Evolutionary conservation across 1,284 basidiomycete genomes (phyloP), one percentile per base, ranked within the genome.

Genomic region (Stygiomarasmius scandens): DNA sequence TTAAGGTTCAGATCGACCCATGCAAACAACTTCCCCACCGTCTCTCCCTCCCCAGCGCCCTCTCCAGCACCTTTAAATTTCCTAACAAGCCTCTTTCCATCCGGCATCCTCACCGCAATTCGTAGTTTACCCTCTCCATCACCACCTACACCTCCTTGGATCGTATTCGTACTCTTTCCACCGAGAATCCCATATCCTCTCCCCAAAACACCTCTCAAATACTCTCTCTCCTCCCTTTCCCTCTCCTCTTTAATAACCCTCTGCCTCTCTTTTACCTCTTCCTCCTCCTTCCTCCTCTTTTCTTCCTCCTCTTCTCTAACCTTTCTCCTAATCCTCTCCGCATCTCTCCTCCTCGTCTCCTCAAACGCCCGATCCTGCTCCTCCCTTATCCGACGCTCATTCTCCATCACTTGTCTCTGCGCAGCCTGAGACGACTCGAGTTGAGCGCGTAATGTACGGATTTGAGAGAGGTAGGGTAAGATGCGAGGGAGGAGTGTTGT

Each of bases 341-440:
- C 77, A 68, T 97, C 95, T n/a, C 82, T 74, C 34, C 77, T 71
- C 8, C 84, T 86, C 0, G 87, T 81, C 47, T 87, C 85, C 44
- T 76, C 77, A 71, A 92, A 93, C 1, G 91, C 92, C 1, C 81
- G 78, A 65, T 97, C 95, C 66, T 96, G 94, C 64, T 93, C 89
- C 20, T 86, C 89, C 8, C 94, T 81, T 20, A 95, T 67, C 19
- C 79, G 74, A 1, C 93, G 80, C 19, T 92, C 88, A 22, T 83
- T 81, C 48, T 88, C 85, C 2, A 87, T 77, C 27, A 79, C 79
- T 34, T 79, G 73, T 23, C 69, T 74, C 10, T 67, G 58, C 27
- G 27, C 1, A 64, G 2, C 66, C 14, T 22, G 23, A 66, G 2
- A 69, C 64, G 25, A 9, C n/a, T 45, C 46, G 11, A 49, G 29